phyloP scores from a whole-genome alignment of 2,329 filamentous ascomycete species.

The Pestalotiopsis sp. region DNA sequence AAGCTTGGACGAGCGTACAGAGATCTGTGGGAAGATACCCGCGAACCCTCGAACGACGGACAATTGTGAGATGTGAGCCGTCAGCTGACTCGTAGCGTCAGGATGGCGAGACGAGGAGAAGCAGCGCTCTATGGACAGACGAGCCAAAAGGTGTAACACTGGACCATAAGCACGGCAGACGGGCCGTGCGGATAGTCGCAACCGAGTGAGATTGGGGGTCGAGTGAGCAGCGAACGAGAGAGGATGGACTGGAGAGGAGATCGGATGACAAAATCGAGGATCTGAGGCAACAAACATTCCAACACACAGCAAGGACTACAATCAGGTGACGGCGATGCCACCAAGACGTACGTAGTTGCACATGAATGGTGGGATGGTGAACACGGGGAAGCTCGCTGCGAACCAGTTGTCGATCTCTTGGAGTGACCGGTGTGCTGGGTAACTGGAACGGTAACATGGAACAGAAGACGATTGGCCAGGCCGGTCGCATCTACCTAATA shows the following conservation, averaged over 20 bases:
- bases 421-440: neutral
- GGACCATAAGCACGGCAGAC: conserved; percentile 5
- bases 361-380: neutral
- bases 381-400: neutral
- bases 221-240: neutral
- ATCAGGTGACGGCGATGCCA: neutral
- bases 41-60: neutral
- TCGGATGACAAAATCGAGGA: neutral
- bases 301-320: neutral
- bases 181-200: conserved; percentile 2
- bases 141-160: neutral
- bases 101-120: neutral
- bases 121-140: neutral
- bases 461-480: neutral
- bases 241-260: neutral
- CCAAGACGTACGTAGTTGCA: neutral
- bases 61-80: conserved; percentile 1
- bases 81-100: conserved; percentile 1
- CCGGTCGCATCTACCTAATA: neutral
- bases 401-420: neutral
- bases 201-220: neutral
- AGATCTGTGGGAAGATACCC: conserved; percentile 1
- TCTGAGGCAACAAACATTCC: neutral
- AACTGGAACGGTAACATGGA: neutral
- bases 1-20: neutral